phyloP scores from a whole-genome alignment of 176 grass and related monocot genomes.

The Otatea glauca region DNA sequence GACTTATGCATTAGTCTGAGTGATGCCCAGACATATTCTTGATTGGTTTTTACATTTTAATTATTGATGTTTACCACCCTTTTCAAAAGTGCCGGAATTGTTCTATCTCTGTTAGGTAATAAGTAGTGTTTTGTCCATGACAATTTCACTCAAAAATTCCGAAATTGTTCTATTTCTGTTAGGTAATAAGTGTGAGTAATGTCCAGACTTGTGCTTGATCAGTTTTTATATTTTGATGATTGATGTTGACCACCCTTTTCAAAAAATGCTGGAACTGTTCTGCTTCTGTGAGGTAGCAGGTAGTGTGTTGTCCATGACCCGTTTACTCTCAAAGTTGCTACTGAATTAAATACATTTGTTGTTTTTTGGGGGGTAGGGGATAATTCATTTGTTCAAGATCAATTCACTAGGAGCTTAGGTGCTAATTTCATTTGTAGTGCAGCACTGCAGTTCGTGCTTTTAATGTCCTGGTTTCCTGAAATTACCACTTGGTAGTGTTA shows the following conservation, averaged over 20 bases:
- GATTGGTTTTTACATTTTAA: slow-evolving; percentile 16
- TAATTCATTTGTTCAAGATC: not conserved
- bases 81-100: not conserved
- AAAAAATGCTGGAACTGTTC: not conserved
- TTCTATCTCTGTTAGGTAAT: not conserved
- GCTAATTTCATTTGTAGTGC: not conserved
- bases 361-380: not conserved
- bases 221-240: slow-evolving; percentile 15
- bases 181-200: not conserved
- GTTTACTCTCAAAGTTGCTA: not conserved
- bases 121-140: not conserved
- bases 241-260: not conserved
- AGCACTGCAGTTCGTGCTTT: not conserved
- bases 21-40: not conserved
- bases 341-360: not conserved
- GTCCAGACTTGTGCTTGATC: not conserved
- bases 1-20: slow-evolving; percentile 6
- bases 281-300: not conserved
- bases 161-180: not conserved
- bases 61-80: not conserved
- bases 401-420: not conserved
- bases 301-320: not conserved
- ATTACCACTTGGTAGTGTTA: not conserved
- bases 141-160: not conserved
- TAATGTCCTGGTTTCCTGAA: not conserved